A percentile compares a stretch with the other conserved stretches of the same genome.
Evolutionary conservation across 2,329 filamentous ascomycete species (phyloP).

Genomic region (Calonectria montana): DNA sequence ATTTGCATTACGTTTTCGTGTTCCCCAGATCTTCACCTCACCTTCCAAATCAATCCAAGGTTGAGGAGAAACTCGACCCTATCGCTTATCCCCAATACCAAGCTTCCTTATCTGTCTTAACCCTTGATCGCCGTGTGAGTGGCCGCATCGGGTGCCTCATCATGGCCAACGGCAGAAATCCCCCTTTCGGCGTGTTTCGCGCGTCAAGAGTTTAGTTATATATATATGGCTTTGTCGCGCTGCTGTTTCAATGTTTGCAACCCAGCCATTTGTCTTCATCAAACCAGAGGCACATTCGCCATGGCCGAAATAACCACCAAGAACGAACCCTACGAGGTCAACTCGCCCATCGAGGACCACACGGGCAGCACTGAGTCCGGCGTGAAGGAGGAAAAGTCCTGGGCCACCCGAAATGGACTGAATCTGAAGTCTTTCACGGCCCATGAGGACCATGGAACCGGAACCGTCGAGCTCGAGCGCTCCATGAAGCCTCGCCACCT

Average conservation of each 20-base stretch:
- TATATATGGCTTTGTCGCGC: conserved; percentile 5
- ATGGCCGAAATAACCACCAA: conserved; percentile 37
- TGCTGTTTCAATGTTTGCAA: not conserved
- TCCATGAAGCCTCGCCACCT: conserved; percentile 43
- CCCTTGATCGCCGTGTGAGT: not conserved
- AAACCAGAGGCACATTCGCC: not conserved
- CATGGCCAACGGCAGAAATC: not conserved
- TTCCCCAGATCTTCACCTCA: conserved; percentile 10
- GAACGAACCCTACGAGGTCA: conserved; percentile 28
- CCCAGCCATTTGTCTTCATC: not conserved
- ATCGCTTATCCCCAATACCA: not conserved
- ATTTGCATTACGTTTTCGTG: conserved; percentile 23
- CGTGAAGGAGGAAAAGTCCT: conserved; percentile 25
- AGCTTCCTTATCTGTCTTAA: conserved; percentile 9
- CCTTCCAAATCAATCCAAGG: conserved; percentile 23
- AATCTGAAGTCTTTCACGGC: conserved; percentile 36
- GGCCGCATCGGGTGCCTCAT: not conserved
- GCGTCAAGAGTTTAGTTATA: not conserved
- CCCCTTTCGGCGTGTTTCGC: not conserved
- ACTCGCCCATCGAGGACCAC: conserved; percentile 35
- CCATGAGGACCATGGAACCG: conserved; percentile 35
- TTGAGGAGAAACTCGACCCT: not conserved
- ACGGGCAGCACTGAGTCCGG: conserved; percentile 14
- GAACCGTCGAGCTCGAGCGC: conserved; percentile 38
- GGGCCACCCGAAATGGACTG: conserved; percentile 42